phyloP scores from a whole-genome alignment of 2,329 filamentous ascomycete genomes.

The Sporothrix curviconia region DNA sequence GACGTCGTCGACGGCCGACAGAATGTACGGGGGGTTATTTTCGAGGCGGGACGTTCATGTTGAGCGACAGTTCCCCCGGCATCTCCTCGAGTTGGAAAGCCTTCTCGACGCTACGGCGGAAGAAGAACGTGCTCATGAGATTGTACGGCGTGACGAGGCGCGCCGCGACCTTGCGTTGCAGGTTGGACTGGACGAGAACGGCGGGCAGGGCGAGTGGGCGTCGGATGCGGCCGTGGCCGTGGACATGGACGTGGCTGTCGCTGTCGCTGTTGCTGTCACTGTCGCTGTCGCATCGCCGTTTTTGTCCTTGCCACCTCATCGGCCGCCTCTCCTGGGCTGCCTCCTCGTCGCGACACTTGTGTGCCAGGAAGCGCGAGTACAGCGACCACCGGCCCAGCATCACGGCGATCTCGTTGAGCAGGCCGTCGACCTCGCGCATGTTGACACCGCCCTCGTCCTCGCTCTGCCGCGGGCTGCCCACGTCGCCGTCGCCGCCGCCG shows the following conservation, averaged over 20 bases:
- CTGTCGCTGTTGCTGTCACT: not conserved
- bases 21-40: conserved; percentile 81
- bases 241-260: not conserved
- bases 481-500: conserved; percentile 29
- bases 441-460: conserved; percentile 94
- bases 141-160: conserved; percentile 79
- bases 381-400: conserved; percentile 94
- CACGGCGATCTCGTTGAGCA: conserved; percentile 79
- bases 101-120: conserved; percentile 91
- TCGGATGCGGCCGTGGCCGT: conserved; percentile 37
- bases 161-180: conserved; percentile 69
- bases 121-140: conserved; percentile 90
- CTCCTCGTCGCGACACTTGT: conserved; percentile 61
- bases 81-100: conserved; percentile 94
- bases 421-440: conserved; percentile 89
- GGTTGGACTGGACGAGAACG: conserved; percentile 70
- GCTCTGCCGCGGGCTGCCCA: conserved; percentile 49
- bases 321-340: not conserved
- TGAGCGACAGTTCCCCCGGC: conserved; percentile 71
- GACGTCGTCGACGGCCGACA: conserved; percentile 92
- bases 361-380: conserved; percentile 81
- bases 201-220: conserved; percentile 60
- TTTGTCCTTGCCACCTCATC: not conserved
- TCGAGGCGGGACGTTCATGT: conserved; percentile 59
- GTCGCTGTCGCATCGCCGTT: not conserved